Evolutionary conservation across 345 rosid species (phyloP), one percentile per base, ranked within the genome.

Genomic region (Psidium friedrichsthalianum): DNA sequence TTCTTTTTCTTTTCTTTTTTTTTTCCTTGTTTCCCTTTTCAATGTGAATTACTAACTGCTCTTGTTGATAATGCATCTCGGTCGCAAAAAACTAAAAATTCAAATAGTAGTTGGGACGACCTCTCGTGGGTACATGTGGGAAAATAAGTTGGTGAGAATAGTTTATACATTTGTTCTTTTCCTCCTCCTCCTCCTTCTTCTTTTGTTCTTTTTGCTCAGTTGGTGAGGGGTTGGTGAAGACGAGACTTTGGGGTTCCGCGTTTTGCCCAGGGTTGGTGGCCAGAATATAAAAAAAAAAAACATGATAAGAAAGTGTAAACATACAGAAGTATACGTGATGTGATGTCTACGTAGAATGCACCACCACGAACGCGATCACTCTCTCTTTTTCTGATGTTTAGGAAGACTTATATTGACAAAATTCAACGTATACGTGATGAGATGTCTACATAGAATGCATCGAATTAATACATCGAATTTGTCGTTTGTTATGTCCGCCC

Each of bases 171-270:
- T 3, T 11, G 7, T 32, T 3, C 16, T 8, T 1, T 18, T 36
- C 36, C 36, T 36, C 3, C 36, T 36, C 36, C 36, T 36, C 3
- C 36, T 36, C 36, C 36, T 36, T 36, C 36, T 18, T 54, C 5
- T 20, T 6, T 15, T 15, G 14, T 14, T 14, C 6, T 61, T 16
- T 29, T 1, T 8, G 6, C 47, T 32, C 25, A 74, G 92, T 91
- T 87, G 91, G 91, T 83, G 56, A 22, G 81, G 11, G 87, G 89
- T 88, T 82, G 92, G 91, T 91, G 88, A 86, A 86, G 82, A 61
- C 32, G 51, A 82, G 59, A 55, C 57, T 82, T 32, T 44, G 24
- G 16, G 11, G 18, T 32, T 20, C 15, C 42, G 44, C 22, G 76
- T 0, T 25, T 27, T 7, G 85, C 22, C 54, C 0, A 11, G 40